A percentile compares a stretch with the other conserved stretches of the same genome.
These are phyloP conservation scores for Candida cerambycidarum DNA, from an alignment of 805 yeast genomes.

Conservation along the genomic window DNA sequence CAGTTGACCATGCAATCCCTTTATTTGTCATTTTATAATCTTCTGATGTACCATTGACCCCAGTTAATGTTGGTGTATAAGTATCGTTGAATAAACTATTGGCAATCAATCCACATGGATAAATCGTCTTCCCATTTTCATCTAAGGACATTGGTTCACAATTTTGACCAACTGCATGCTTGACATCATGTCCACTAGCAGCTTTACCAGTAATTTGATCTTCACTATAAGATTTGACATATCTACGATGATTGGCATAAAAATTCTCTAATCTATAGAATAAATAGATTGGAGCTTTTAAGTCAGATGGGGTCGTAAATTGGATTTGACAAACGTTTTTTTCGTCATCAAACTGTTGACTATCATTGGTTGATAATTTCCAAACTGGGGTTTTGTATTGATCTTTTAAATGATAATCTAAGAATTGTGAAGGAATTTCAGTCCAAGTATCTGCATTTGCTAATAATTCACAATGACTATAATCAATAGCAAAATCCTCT, in stretches of 20 bases:
- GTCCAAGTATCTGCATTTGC: conserved; percentile 35
- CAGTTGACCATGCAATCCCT: conserved; percentile 44
- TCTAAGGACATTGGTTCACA: conserved; percentile 42
- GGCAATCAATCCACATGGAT: conserved; percentile 86
- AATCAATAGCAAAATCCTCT: conserved; percentile 42
- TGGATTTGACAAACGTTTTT: conserved; percentile 46
- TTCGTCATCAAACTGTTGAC: conserved; percentile 49
- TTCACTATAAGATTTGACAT: conserved; percentile 43
- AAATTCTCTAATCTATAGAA: conserved; percentile 43
- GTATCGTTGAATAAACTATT: conserved; percentile 81
- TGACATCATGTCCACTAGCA: conserved; percentile 33
- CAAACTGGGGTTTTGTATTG: conserved; percentile 28
- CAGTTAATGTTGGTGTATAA: conserved; percentile 32
- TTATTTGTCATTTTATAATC: conserved; percentile 36
- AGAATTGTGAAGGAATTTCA: conserved; percentile 38
- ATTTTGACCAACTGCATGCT: conserved; percentile 44
- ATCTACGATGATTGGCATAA: conserved; percentile 45
- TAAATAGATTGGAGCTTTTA: conserved; percentile 41
- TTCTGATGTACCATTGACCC: conserved; percentile 35
- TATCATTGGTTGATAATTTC: conserved; percentile 37
- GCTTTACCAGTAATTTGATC: conserved; percentile 43
- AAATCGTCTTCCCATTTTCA: conserved; percentile 50
- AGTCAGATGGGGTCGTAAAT: conserved; percentile 32
- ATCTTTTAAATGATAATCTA: conserved; percentile 34
- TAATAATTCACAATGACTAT: conserved; percentile 38